phyloP scores from a whole-genome alignment of 208 protist species.

The Trypanosoma rangeli region DNA sequence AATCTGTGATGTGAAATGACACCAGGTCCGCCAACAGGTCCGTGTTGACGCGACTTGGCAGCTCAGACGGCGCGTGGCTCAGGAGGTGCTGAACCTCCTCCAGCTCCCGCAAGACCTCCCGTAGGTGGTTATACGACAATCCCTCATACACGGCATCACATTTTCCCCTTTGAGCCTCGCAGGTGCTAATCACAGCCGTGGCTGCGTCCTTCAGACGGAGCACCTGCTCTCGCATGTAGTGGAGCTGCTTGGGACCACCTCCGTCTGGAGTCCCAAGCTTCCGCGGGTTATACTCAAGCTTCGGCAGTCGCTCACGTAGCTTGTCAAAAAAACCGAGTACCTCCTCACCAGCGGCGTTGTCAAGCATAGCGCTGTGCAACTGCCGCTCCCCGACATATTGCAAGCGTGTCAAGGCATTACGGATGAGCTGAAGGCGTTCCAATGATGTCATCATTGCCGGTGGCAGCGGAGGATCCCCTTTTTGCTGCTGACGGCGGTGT shows the following conservation, averaged over 20 bases:
- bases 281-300: slow-evolving; percentile 61
- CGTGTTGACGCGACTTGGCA: slow-evolving; percentile 64
- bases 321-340: slow-evolving; percentile 53
- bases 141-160: slow-evolving; percentile 63
- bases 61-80: slow-evolving; percentile 31
- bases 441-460: slow-evolving; percentile 64
- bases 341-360: slow-evolving; percentile 56
- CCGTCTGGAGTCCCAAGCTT: slow-evolving; percentile 39
- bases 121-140: slow-evolving; percentile 63
- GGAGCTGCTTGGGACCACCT: slow-evolving; percentile 55
- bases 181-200: slow-evolving; percentile 16
- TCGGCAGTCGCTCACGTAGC: slow-evolving; percentile 49
- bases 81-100: slow-evolving; percentile 66
- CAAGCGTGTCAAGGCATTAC: slow-evolving; percentile 73
- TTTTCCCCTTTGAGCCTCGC: slow-evolving; percentile 21
- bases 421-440: slow-evolving; percentile 75
- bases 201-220: slow-evolving; percentile 27
- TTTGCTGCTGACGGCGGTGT: slow-evolving; percentile 36
- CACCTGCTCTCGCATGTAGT: slow-evolving; percentile 51
- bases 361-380: slow-evolving; percentile 55
- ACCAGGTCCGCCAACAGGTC: slow-evolving; percentile 74
- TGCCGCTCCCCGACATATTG: slow-evolving; percentile 77
- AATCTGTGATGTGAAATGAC: slow-evolving; percentile 77
- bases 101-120: slow-evolving; percentile 60
- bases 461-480: slow-evolving; percentile 38